These are phyloP conservation scores for Oropetium thomaeum DNA, from an alignment of 176 grass and related monocot species.

Conservation along the genomic window DNA sequence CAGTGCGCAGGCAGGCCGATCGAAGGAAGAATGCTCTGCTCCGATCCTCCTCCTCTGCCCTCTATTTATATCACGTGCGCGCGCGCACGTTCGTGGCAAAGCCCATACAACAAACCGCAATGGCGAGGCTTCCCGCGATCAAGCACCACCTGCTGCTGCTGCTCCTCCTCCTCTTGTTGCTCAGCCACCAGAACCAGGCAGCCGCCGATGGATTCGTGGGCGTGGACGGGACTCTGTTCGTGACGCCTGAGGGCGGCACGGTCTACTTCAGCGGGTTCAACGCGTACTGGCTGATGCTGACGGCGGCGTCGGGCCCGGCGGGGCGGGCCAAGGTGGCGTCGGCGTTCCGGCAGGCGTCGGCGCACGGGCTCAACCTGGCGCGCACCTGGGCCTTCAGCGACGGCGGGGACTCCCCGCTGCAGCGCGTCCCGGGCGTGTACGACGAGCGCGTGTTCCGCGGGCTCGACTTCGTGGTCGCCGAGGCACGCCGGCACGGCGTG, in stretches of 20 bases:
- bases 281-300: constrained; percentile 87
- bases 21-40: no score
- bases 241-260: background rate
- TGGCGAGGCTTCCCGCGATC: no score
- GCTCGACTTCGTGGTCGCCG: constrained; percentile 73
- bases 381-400: constrained; percentile 82
- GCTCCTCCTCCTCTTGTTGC: background rate
- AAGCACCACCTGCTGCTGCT: no score
- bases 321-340: constrained; percentile 33
- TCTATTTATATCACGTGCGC: no score
- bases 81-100: no score
- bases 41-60: no score
- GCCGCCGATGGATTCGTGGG: background rate
- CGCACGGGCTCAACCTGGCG: constrained; percentile 56
- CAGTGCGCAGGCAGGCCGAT: no score
- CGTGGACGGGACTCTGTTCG: constrained; percentile 43
- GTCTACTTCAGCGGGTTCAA: constrained; percentile 89
- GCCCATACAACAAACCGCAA: no score
- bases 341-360: constrained; percentile 47
- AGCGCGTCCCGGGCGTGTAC: constrained; percentile 65
- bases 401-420: constrained; percentile 53
- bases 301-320: constrained; percentile 42
- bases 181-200: background rate
- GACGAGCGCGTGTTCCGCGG: constrained; percentile 71
- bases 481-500: constrained; percentile 51